Evolutionary conservation across 2,329 filamentous ascomycete genomes (phyloP).

Genomic region (Verticillium albo-atrum): DNA sequence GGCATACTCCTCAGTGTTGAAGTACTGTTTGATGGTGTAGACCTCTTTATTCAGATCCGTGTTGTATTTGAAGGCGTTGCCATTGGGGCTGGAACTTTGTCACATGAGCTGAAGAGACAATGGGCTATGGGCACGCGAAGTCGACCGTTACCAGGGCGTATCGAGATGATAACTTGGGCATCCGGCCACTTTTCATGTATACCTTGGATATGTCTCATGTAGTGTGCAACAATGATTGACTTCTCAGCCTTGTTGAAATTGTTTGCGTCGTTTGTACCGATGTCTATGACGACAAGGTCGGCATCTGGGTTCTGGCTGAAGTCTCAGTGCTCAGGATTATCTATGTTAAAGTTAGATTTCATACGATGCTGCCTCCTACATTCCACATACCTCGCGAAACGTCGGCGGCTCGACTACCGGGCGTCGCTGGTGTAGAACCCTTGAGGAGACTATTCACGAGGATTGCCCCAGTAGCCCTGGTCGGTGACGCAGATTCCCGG

Average conservation of each 20-base stretch:
- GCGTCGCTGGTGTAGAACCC: slow-evolving; percentile 56
- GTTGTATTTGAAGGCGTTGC: slow-evolving; percentile 44
- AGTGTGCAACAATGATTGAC: slow-evolving; percentile 31
- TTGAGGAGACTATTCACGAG: slow-evolving; percentile 46
- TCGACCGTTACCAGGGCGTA: slow-evolving; percentile 12
- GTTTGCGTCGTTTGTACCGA: slow-evolving; percentile 44
- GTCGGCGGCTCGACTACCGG: slow-evolving; percentile 35
- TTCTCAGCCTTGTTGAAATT: slow-evolving; percentile 33
- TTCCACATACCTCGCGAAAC: slow-evolving; percentile 36
- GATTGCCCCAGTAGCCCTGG: slow-evolving; percentile 49
- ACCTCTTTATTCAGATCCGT: slow-evolving; percentile 46
- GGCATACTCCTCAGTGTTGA: slow-evolving; percentile 41
- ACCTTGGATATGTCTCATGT: slow-evolving; percentile 39
- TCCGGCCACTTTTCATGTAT: slow-evolving; percentile 41
- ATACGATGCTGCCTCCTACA: neutral
- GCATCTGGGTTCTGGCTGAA: slow-evolving; percentile 35
- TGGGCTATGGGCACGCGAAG: slow-evolving; percentile 7
- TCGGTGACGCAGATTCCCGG: slow-evolving; percentile 55
- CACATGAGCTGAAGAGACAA: slow-evolving; percentile 39
- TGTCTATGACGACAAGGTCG: slow-evolving; percentile 40
- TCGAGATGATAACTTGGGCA: slow-evolving; percentile 40
- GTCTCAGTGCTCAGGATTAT: slow-evolving; percentile 39
- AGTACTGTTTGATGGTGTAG: slow-evolving; percentile 44
- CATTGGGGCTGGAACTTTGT: slow-evolving; percentile 46
- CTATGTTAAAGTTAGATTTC: slow-evolving; percentile 14